Conservation (phyloP, 2,329 filamentous ascomycete species). For the Curvularia sp. region DNA sequence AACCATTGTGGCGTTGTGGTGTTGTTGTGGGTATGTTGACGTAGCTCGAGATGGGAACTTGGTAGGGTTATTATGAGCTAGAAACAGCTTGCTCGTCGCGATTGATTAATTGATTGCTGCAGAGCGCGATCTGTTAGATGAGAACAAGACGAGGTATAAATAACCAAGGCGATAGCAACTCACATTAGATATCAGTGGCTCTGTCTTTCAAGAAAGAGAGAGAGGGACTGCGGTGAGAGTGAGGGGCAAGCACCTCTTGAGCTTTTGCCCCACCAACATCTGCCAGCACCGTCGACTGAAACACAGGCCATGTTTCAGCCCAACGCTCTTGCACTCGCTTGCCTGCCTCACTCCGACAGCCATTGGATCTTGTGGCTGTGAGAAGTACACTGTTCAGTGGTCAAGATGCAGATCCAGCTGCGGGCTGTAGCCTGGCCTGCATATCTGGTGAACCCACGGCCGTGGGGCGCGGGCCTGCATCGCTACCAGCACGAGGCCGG, state of each 20-base stretch:
- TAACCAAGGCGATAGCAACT: constrained; percentile 7
- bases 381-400: constrained; percentile 7
- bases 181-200: constrained; percentile 17
- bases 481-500: neutral
- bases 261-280: constrained; percentile 22
- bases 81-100: neutral
- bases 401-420: constrained; percentile 4
- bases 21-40: constrained; percentile 7
- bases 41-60: constrained; percentile 12
- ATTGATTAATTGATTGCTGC: constrained; percentile 5
- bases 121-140: neutral
- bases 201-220: constrained; percentile 19
- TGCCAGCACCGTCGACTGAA: constrained; percentile 25
- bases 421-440: constrained; percentile 12
- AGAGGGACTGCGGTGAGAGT: constrained; percentile 24
- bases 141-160: neutral
- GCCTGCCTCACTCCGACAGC: constrained; percentile 1
- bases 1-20: constrained; percentile 63
- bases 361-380: constrained; percentile 9
- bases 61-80: neutral
- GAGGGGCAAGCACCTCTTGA: constrained; percentile 31
- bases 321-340: constrained; percentile 22
- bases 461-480: neutral
- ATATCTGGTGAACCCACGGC: constrained; percentile 15
- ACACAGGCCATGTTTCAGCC: constrained; percentile 29